phyloP scores from a whole-genome alignment of 768 basidiomycete species.

The Rickenella mellea region DNA sequence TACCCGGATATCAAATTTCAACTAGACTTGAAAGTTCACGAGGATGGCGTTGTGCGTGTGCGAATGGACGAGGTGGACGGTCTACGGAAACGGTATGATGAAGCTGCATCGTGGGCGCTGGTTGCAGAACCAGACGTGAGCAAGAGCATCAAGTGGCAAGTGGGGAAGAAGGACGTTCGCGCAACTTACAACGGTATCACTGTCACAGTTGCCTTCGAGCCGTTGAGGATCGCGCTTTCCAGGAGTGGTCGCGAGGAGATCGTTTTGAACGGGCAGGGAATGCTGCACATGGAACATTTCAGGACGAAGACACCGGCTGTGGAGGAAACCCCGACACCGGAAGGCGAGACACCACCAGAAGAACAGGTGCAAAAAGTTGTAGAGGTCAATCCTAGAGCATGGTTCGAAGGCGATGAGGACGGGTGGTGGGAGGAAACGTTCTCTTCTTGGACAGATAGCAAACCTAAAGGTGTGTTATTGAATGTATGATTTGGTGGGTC shows the following conservation, averaged over 20 bases:
- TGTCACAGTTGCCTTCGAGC: conserved; percentile 63
- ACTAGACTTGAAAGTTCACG: conserved; percentile 75
- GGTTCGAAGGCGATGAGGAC: conserved; percentile 85
- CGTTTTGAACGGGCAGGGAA: conserved; percentile 78
- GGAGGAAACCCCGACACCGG: conserved; percentile 32
- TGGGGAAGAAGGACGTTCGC: conserved; percentile 53
- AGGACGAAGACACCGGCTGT: conserved; percentile 44
- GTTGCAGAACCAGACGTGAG: conserved; percentile 60
- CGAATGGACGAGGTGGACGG: conserved; percentile 85
- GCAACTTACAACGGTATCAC: conserved; percentile 58
- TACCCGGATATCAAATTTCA: conserved; percentile 80
- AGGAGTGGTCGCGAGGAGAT: conserved; percentile 76
- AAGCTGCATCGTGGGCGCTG: conserved; percentile 85
- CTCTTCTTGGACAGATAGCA: conserved; percentile 80
- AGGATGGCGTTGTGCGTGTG: conserved; percentile 84
- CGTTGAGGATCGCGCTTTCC: conserved; percentile 64
- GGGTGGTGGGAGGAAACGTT: conserved; percentile 88
- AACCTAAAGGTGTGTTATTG: conserved; percentile 76
- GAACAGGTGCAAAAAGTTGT: conserved; percentile 40
- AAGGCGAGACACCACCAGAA: conserved; percentile 35
- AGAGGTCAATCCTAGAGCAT: conserved; percentile 41
- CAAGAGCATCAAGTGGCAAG: conserved; percentile 50
- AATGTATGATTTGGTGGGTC: background rate
- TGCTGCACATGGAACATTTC: conserved; percentile 99
- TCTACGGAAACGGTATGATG: conserved; percentile 79